Evolutionary conservation across 768 basidiomycete genomes (phyloP).

Genomic region (Cystofilobasidium ferigula): DNA sequence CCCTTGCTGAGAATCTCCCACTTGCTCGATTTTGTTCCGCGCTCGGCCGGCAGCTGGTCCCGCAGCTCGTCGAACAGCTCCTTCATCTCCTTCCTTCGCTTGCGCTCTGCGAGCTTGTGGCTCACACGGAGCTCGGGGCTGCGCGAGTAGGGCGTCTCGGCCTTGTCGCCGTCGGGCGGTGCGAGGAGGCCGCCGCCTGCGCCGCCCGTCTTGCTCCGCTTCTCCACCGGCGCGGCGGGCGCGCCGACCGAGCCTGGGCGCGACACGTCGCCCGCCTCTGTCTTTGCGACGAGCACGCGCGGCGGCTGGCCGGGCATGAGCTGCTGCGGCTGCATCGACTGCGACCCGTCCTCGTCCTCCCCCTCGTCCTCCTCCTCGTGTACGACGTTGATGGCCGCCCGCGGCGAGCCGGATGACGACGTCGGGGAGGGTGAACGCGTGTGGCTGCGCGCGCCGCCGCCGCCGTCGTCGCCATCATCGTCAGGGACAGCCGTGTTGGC

Average conservation of each 20-base stretch:
- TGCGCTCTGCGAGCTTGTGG: constrained; percentile 94
- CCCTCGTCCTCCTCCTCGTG: too few species aligned
- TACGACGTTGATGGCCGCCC: neutral
- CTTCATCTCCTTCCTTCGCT: constrained; percentile 97
- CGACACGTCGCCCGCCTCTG: neutral
- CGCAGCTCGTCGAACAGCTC: constrained; percentile 93
- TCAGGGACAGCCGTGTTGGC: neutral
- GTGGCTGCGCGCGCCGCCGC: too few species aligned
- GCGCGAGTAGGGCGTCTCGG: constrained; percentile 70
- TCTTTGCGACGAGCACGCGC: neutral
- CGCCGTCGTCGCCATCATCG: too few species aligned
- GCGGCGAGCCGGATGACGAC: constrained; percentile 11
- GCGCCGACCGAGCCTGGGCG: neutral
- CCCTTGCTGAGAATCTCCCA: constrained; percentile 82
- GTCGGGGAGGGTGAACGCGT: neutral
- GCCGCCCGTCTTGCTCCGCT: too few species aligned
- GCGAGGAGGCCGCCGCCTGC: constrained; percentile 39
- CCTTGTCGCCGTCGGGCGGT: constrained; percentile 35
- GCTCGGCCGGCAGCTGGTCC: constrained; percentile 81
- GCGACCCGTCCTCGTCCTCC: too few species aligned
- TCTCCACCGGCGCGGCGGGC: constrained; percentile 39
- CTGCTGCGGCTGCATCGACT: too few species aligned
- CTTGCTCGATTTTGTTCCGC: constrained; percentile 92
- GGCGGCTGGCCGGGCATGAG: too few species aligned
- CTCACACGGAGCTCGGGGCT: constrained; percentile 88